Evolutionary conservation across 2,329 filamentous ascomycete genomes (phyloP), one percentile per base, ranked within the genome.

Genomic region (Albophoma yamanashiensis): DNA sequence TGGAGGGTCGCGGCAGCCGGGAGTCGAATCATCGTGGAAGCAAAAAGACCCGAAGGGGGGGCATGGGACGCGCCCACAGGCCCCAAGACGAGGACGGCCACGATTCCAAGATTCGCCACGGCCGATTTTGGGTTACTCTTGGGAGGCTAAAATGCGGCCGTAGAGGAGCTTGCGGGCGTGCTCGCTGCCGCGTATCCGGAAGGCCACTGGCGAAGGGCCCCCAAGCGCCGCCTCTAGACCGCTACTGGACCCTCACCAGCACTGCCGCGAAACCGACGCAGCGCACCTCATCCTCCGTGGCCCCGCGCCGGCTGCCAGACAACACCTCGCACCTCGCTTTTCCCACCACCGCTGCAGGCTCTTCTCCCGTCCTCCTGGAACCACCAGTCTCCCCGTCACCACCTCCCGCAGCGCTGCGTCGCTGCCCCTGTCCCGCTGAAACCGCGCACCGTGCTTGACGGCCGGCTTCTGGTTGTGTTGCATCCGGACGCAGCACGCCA

Each of bases 1-100:
- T 58, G 59, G 57, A 61, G 58, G 58, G 56, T 57, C 56, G 56
- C 31, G 53, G 57, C 38, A 53, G 53, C 42, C 58, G 50, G 55
- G 40, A 38, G 53, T 39, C 31, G 50, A 55, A 15, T 31, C 50
- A 53, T 36, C 31, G 31, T 36, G 20, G 20, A 55, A n/a, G 50
- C 9, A 22, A 55, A 15, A 38, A 11, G 20, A 20, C 31, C 43
- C 2, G 11, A 47, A 11, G 22, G 15, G 6, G 25, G 25, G 12
- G 39, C 1, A 4, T 7, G 42, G 42, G 42, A 14, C 8, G 4
- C n/a, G 7, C 36, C 27, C 47, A n/a, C 25, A 15, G 45, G 22
- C 15, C 14, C 25, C 15, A 52, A 25, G 8, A 52, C 7, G 27
- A n/a, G n/a, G n/a, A n/a, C 3, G 6, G 47, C 47, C 2, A 31